Evolutionary conservation across 441 rosid species (phyloP), one percentile per base, ranked within the genome.

Genomic region (Erodium texanum): DNA sequence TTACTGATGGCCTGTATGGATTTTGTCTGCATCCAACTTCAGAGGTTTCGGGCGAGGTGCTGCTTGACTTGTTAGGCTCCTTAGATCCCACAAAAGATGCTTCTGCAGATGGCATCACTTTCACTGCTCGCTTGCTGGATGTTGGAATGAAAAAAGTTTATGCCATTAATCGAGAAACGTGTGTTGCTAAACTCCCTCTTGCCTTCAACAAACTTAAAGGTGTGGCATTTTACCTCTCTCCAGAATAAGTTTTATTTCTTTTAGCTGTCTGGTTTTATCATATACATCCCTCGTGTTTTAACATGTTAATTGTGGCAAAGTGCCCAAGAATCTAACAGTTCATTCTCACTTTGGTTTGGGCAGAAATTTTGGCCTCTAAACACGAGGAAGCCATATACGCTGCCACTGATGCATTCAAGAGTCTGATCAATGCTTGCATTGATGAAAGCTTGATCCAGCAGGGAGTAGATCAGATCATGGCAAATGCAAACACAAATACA

Each of bases 311-410:
- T 52, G 0, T 0, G 27, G 62, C 43, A 41, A 43, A 27, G 66
- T 16, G 23, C 62, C 36, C 11, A 22, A 23, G 34, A 50, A 36
- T 64, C 15, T 48, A 45, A 58, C 71, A 7, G 38, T 34, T 5
- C 8, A 34, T 34, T 34, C 19, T 64, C 58, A 16, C 63, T 71
- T 62, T 78, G 58, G 10, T 65, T 80, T 79, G 75, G 15, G 15
- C 84, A 94, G 99, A 91, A 80, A 82, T 88, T 78, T 15, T 91
- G 78, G 87, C 84, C 15, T 88, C 92, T 15, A 95, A 91, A 72
- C 96, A 91, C 22, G 93, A 94, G 78, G 99, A 91, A 84, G 93
- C 97, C 62, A 81, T 89, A 71, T 82, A 82, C 80, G 89, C 96
- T 34, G 92, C 96, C 66, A 83, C 75, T 7, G 96, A 87, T 75